Conservation (phyloP, 768 basidiomycete genomes). For the Tricholomella constricta region DNA sequence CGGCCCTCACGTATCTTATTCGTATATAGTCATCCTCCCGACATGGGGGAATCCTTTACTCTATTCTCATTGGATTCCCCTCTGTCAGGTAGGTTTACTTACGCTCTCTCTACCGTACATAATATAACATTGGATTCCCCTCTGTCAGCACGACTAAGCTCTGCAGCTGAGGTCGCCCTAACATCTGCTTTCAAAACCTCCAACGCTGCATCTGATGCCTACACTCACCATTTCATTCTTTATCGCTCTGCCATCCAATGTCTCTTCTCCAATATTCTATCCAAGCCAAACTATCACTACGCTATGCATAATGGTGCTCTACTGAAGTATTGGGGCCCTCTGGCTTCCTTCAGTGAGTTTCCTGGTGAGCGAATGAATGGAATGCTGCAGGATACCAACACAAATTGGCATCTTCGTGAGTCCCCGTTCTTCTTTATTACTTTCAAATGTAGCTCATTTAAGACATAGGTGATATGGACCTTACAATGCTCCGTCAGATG, state of each 20-base stretch:
- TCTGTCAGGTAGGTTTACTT: too few relatives aligned
- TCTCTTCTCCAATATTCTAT: slow-evolving; percentile 21
- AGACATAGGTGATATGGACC: slow-evolving; percentile 7
- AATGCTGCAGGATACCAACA: slow-evolving; percentile 23
- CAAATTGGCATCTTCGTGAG: slow-evolving; percentile 16
- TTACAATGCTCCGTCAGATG: slow-evolving; percentile 13
- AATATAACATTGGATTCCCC: too few relatives aligned
- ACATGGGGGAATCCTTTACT: too few relatives aligned
- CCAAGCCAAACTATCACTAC: slow-evolving; percentile 35
- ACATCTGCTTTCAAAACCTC: slow-evolving; percentile 25
- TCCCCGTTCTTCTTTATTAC: background rate
- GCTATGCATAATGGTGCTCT: slow-evolving; percentile 31
- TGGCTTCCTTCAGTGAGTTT: slow-evolving; percentile 31
- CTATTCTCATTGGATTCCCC: too few relatives aligned
- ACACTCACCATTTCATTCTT: background rate
- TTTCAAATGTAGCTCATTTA: background rate
- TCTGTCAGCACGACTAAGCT: too few relatives aligned
- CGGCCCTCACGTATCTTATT: too few relatives aligned
- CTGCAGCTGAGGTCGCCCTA: too few relatives aligned
- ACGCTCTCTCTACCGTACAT: too few relatives aligned
- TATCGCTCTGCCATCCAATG: slow-evolving; percentile 14
- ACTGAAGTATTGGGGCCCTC: slow-evolving; percentile 33
- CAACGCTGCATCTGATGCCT: slow-evolving; percentile 1
- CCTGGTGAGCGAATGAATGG: slow-evolving; percentile 33
- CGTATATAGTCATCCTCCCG: too few relatives aligned